Evolutionary conservation across 352 stramenopile species (phyloP), one percentile per base, ranked within the genome.

Genomic region (Globisporangium apiculatum): DNA sequence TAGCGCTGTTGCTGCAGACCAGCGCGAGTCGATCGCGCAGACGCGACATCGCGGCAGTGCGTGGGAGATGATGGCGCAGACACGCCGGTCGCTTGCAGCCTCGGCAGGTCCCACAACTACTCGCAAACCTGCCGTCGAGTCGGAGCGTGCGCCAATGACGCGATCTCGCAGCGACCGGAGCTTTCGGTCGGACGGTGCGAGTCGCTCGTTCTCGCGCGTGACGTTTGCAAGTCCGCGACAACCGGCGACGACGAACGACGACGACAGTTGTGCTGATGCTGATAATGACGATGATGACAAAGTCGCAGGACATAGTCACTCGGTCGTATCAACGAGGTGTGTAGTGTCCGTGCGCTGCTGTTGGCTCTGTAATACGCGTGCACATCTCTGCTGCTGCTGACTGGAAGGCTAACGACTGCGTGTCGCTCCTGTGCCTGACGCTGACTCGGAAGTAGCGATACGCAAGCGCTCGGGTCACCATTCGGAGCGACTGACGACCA

Each of bases 181-280:
- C 6, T 37, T 42, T 17, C 5, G 10, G 49, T 12, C 5, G 2
- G 36, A 5, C 12, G 17, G 5, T 10, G 42, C 40, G 4, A n/a
- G 17, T 14, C 40, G 40, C 1, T 38, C 51, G 51, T 40, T 38
- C 36, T 47, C 58, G 15, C 58, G 45, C 10, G 47, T 64, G 37
- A 55, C 15, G 35, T 64, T 64, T 38, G 17, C 46, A 47, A 41
- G 31, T 15, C 35, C 11, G 2, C 45, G 17, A 49, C 8, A 37
- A 24, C 9, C 35, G 1, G 35, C 5, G 15, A 40, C 3, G 3
- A 17, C 40, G 46, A 17, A 24, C 17, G 37, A 49, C 10, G 40
- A 14, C 15, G 11, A 11, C 38, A 47, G 7, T 3, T 17, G n/a
- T 12, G 31, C 2, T 5, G 24, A 40, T 18, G 15, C 14, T 24